Conservation (phyloP, 2,329 filamentous ascomycete species). For the Thielaviopsis ethacetica region DNA sequence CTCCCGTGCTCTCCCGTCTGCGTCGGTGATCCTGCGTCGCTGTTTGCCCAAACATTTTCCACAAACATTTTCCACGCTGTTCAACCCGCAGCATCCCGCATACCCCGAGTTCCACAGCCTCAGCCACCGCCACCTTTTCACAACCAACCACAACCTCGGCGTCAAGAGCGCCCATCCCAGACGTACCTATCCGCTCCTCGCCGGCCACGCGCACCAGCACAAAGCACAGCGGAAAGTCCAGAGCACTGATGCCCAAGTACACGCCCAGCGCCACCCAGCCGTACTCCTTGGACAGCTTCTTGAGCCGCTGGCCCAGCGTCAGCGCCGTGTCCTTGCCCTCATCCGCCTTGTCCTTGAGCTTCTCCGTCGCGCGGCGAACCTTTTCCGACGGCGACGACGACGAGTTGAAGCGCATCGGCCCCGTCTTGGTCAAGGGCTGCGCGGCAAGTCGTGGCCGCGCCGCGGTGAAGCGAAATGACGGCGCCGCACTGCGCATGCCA, state of each 20-base stretch:
- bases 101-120: too few species aligned
- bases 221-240: constrained; percentile 95
- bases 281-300: constrained; percentile 78
- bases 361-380: constrained; percentile 3
- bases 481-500: background rate
- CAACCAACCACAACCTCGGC: too few species aligned
- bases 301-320: constrained; percentile 54
- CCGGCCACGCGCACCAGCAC: constrained; percentile 68
- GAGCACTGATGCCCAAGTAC: constrained; percentile 63
- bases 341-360: constrained; percentile 8
- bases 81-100: too few species aligned
- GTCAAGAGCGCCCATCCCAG: background rate
- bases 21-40: background rate
- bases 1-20: background rate
- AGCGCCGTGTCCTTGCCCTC: constrained; percentile 8
- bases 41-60: background rate
- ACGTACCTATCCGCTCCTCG: constrained; percentile 62
- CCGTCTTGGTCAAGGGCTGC: background rate
- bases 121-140: background rate
- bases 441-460: background rate
- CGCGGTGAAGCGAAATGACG: background rate
- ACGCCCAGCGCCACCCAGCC: constrained; percentile 90
- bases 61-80: too few species aligned
- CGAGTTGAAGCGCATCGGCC: constrained; percentile 3
- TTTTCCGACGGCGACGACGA: constrained; percentile 2